Conservation (phyloP, 2,329 filamentous ascomycete species). For the Decorospora gaudefroyi region DNA sequence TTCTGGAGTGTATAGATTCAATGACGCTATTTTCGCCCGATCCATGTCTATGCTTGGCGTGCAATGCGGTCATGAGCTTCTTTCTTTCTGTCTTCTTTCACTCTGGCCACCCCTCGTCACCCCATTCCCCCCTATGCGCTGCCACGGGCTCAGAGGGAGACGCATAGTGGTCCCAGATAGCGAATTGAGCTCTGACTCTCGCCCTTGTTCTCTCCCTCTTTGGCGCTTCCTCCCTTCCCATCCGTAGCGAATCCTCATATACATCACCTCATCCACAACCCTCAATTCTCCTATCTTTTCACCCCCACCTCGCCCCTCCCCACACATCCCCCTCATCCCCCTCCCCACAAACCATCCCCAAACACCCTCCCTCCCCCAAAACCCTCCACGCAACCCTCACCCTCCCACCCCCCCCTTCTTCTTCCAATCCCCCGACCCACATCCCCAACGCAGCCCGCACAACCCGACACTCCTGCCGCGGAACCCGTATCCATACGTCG, state of each 20-base stretch:
- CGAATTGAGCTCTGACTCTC: no score
- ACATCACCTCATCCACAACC: background rate
- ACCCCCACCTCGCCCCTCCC: background rate
- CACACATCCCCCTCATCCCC: constrained; percentile 1
- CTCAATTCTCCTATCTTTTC: no score
- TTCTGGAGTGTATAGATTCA: constrained; percentile 12
- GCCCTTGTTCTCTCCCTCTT: no score
- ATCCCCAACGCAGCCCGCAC: constrained; percentile 30
- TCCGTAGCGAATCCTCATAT: background rate
- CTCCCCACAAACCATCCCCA: constrained; percentile 8
- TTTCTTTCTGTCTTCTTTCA: no score
- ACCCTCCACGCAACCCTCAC: constrained; percentile 40
- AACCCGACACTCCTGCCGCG: constrained; percentile 32
- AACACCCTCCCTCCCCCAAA: constrained; percentile 16
- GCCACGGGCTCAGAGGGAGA: no score
- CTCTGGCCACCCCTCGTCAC: no score
- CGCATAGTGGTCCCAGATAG: no score
- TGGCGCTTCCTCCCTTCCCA: no score
- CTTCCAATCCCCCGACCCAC: constrained; percentile 37
- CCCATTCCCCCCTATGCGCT: no score
- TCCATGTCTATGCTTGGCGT: background rate
- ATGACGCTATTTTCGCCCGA: constrained; percentile 2
- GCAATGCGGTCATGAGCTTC: no score
- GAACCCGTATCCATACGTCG: constrained; percentile 32
- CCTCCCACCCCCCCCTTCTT: constrained; percentile 22